phyloP scores from a whole-genome alignment of 805 yeast genomes.

The Yarrowia bubula region DNA sequence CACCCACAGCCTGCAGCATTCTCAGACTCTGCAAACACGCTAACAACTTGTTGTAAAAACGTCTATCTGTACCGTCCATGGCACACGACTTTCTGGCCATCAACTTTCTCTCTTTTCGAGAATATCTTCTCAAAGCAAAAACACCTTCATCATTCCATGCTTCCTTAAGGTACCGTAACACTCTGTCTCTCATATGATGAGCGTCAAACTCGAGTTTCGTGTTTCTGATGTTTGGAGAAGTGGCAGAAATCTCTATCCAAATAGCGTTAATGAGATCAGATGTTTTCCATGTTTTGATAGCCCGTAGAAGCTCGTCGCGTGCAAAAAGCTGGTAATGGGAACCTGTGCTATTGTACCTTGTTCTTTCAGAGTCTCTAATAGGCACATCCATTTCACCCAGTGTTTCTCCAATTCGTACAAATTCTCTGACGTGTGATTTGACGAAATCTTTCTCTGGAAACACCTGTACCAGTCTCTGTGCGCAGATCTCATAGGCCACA shows the following conservation, averaged over 20 bases:
- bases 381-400: conserved; percentile 19
- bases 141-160: conserved; percentile 5
- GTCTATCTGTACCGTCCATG: not conserved
- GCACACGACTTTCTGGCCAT: conserved; percentile 12
- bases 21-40: conserved; percentile 11
- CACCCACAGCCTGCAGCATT: conserved; percentile 9
- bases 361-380: not conserved
- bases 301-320: not conserved
- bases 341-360: not conserved
- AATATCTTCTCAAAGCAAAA: not conserved
- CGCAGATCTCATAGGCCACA: conserved; percentile 4
- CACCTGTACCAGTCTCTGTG: not conserved
- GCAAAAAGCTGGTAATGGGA: not conserved
- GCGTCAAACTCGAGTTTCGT: conserved; percentile 12
- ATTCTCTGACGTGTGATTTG: not conserved
- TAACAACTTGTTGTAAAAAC: conserved; percentile 1
- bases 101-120: conserved; percentile 1
- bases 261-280: not conserved
- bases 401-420: not conserved
- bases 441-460: conserved; percentile 2
- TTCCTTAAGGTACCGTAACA: not conserved
- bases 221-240: conserved; percentile 5
- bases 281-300: not conserved
- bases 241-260: not conserved
- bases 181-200: not conserved